These are phyloP conservation scores for Geosmithia putterillii DNA, from an alignment of 2,329 filamentous ascomycete species.

Conservation along the genomic window DNA sequence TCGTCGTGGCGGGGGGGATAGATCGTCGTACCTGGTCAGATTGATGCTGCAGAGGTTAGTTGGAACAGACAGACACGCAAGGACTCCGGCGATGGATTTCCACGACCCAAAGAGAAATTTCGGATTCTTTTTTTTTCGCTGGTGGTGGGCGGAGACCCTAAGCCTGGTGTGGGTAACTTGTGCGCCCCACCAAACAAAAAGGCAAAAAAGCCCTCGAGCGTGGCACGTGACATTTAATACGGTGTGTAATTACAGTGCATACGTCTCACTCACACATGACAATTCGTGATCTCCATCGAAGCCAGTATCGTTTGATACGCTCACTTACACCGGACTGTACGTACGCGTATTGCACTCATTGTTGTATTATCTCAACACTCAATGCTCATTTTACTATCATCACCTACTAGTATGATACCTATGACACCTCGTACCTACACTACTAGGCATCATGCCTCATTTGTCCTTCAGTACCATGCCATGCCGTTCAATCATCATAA, in stretches of 20 bases:
- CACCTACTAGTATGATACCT: no score
- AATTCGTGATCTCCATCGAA: background rate
- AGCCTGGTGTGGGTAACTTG: constrained; percentile 5
- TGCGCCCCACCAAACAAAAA: background rate
- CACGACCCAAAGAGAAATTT: constrained; percentile 2
- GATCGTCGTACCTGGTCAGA: constrained; percentile 26
- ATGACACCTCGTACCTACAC: no score
- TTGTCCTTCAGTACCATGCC: no score
- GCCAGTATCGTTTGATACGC: background rate
- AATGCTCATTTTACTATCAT: no score
- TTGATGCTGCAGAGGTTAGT: constrained; percentile 14
- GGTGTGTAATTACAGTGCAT: background rate
- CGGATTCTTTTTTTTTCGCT: constrained; percentile 15
- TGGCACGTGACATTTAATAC: constrained; percentile 6
- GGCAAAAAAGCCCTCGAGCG: background rate
- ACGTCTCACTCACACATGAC: background rate
- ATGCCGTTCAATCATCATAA: no score
- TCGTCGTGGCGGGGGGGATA: constrained; percentile 9
- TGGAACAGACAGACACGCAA: background rate
- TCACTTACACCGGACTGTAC: background rate
- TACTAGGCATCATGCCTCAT: no score
- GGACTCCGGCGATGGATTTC: constrained; percentile 23
- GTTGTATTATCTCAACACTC: no score
- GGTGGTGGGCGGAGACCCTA: constrained; percentile 30
- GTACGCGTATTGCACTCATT: no score